Evolutionary conservation across 2,329 filamentous ascomycete genomes (phyloP), one percentile per base, ranked within the genome.

Genomic region (Botrytis fabae): DNA sequence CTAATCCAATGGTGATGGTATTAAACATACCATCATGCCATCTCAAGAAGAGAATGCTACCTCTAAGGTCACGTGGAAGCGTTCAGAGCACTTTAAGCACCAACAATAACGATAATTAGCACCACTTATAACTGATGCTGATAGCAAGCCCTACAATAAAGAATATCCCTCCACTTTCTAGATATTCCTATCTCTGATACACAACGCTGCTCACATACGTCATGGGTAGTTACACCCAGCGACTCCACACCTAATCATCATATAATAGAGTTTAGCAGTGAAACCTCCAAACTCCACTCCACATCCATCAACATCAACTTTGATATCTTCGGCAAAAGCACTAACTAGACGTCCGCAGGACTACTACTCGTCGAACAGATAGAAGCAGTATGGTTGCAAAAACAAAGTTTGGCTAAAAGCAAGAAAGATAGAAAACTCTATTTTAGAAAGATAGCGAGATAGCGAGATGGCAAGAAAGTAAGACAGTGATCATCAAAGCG

Each of bases 1-100:
- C 4, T 7, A 7, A 7, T 5, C n/a, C 25, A 12, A 51, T 0
- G 0, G 1, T 51, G 12, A 51, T 2, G 48, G 1, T 0, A n/a
- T n/a, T n/a, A 5, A 7, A 7, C 14, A n/a, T 16, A 51, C 48
- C 14, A 51, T 51, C 4, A n/a, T 14, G 14, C 25, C 48, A n/a
- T 51, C 6, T n/a, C 12, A n/a, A n/a, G 25, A 51, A 16, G 25
- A n/a, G 10, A 9, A 51, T 51, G 25, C 12, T n/a, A n/a, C 4
- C 0, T 51, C 25, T 1, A 1, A 51, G 48, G 48, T 51, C 48
- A 51, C 25, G 48, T 51, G 48, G 25, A 51, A 51, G 10, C 0
- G 22, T 51, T 51, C 48, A 51, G 48, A n/a, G 9, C 42, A 18
- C 42, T 18, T 44, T 44, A 18, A n/a, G 48, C 48, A 32, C 32